Evolutionary conservation across 148 eudicot genomes (phyloP).

Genomic region (Persicaria tinctoria): DNA sequence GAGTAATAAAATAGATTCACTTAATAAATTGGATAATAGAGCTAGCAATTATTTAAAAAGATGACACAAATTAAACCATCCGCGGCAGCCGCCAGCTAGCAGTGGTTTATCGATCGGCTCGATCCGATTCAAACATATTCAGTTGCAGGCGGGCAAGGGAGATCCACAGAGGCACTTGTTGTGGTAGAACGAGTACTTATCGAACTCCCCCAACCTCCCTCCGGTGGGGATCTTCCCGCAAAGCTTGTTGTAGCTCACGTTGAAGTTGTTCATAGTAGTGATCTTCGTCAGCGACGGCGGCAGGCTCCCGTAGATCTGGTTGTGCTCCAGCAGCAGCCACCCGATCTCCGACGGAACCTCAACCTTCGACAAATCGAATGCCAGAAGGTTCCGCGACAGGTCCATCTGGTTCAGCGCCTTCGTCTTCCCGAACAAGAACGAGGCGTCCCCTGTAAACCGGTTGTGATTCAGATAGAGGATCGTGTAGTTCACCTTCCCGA

Average conservation of each 20-base stretch:
- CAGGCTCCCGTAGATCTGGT: slow-evolving; percentile 33
- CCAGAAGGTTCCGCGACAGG: slow-evolving; percentile 24
- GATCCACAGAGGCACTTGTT: slow-evolving; percentile 18
- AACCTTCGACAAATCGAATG: slow-evolving; percentile 29
- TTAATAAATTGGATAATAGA: no score
- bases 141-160: slow-evolving; percentile 14
- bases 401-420: slow-evolving; percentile 10
- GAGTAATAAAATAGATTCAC: no score
- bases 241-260: slow-evolving; percentile 37
- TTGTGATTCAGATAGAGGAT: slow-evolving; percentile 18
- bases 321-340: slow-evolving; percentile 26
- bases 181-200: slow-evolving; percentile 8
- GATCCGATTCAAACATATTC: no score
- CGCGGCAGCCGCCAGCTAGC: no score
- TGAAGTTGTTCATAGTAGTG: slow-evolving; percentile 16
- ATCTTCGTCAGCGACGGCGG: slow-evolving; percentile 19
- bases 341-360: slow-evolving; percentile 10
- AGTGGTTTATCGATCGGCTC: no score
- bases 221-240: slow-evolving; percentile 37
- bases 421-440: slow-evolving; percentile 29
- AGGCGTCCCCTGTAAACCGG: slow-evolving; percentile 29
- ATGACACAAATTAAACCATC: no score
- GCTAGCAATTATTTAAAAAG: no score
- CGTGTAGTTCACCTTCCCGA: slow-evolving; percentile 15
- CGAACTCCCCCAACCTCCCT: slow-evolving; percentile 15